phyloP scores from a whole-genome alignment of 129 eudicot species.

The sunflower (Helianthus annuus) region DNA sequence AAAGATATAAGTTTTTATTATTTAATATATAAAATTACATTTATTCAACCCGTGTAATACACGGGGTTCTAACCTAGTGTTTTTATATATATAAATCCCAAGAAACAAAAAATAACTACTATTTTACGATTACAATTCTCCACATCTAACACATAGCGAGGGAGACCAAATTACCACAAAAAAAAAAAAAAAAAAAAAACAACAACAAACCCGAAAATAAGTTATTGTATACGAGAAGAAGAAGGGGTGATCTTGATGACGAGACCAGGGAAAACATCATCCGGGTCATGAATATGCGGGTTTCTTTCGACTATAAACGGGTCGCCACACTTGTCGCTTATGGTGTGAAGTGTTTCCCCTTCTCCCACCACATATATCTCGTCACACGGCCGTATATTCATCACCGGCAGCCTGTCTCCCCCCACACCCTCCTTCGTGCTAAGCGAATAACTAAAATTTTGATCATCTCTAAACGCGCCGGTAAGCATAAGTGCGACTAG shows the following conservation, averaged over 20 bases:
- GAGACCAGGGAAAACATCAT: slow-evolving; percentile 71
- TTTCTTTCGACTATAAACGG: slow-evolving; percentile 61
- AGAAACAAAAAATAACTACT: neutral
- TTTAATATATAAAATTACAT: no score
- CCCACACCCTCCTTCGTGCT: neutral
- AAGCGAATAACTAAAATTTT: slow-evolving; percentile 12
- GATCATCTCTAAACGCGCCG: slow-evolving; percentile 33
- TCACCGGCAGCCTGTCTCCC: slow-evolving; percentile 5
- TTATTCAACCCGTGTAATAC: no score
- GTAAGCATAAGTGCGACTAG: slow-evolving; percentile 30
- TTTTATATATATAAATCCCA: no score
- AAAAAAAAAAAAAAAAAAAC: neutral
- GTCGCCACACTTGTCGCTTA: slow-evolving; percentile 65
- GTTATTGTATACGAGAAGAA: slow-evolving; percentile 9
- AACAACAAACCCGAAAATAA: neutral
- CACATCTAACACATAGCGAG: neutral
- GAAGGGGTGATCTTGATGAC: slow-evolving; percentile 55
- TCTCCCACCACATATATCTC: slow-evolving; percentile 51
- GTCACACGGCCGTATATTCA: slow-evolving; percentile 40
- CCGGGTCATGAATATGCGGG: slow-evolving; percentile 73
- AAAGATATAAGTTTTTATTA: no score
- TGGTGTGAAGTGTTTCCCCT: slow-evolving; percentile 66
- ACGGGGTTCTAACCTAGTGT: no score
- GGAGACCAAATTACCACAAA: neutral
- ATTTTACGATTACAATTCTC: neutral